Evolutionary conservation across 345 rosid species (phyloP).

Genomic region (Firmiana major): DNA sequence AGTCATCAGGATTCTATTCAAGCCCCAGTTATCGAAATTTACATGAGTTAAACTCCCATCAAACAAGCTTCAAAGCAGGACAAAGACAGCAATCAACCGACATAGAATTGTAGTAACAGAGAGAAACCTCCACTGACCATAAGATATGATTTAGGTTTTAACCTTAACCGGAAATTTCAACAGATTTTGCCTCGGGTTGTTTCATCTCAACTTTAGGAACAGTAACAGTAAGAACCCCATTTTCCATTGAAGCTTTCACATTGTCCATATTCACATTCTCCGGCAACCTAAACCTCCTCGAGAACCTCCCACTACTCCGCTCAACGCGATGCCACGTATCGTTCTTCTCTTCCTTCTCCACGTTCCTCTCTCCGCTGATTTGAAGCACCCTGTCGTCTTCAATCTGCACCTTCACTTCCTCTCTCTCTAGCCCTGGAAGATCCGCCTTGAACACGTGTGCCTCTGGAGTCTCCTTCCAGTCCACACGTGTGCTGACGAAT

Average conservation of each 20-base stretch:
- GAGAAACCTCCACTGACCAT: background rate
- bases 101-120: background rate
- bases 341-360: conserved; percentile 13
- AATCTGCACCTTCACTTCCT: conserved; percentile 9
- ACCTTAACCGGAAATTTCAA: background rate
- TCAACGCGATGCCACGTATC: conserved; percentile 5
- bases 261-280: background rate
- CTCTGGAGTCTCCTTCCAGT: conserved; percentile 14
- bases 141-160: too few species aligned
- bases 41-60: background rate
- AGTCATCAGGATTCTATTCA: too few species aligned
- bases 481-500: conserved; percentile 2
- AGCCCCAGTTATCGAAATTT: background rate
- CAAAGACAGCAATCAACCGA: background rate
- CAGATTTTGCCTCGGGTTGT: background rate
- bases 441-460: background rate
- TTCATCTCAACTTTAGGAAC: conserved; percentile 6
- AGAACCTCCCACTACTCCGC: background rate
- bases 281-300: conserved; percentile 7
- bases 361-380: background rate
- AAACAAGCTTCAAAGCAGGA: background rate
- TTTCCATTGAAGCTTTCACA: background rate
- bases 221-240: background rate
- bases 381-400: conserved; percentile 1
- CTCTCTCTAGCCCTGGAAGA: background rate